These are phyloP conservation scores for Pleurostoma richardsiae DNA, from an alignment of 2,329 filamentous ascomycete genomes.

Conservation along the genomic window DNA sequence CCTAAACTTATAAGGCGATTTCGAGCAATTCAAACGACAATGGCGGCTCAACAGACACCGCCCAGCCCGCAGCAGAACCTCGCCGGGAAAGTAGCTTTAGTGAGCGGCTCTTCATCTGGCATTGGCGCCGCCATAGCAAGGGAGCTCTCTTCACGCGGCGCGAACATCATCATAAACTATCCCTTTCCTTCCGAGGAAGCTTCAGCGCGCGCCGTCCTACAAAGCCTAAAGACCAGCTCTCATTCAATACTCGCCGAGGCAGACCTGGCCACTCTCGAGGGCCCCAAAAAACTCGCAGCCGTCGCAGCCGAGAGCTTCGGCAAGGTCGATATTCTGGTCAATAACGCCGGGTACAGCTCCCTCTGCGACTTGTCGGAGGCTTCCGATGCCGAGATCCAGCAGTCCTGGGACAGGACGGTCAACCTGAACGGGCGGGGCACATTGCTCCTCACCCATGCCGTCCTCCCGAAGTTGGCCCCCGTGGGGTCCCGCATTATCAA, in stretches of 20 bases:
- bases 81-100: conserved; percentile 42
- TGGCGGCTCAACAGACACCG: neutral
- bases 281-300: conserved; percentile 22
- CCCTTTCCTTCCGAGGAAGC: conserved; percentile 21
- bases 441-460: conserved; percentile 1
- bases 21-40: neutral
- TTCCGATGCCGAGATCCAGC: neutral
- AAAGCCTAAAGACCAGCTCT: conserved; percentile 14
- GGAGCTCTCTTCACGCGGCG: conserved; percentile 38
- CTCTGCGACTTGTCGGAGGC: neutral
- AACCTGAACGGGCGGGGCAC: conserved; percentile 3
- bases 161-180: conserved; percentile 44
- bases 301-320: neutral
- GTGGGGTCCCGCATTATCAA: conserved; percentile 9
- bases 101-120: conserved; percentile 37
- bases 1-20: neutral
- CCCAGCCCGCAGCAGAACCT: conserved; percentile 10
- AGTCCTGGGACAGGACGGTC: neutral
- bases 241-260: conserved; percentile 31
- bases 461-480: neutral
- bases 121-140: conserved; percentile 38
- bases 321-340: conserved; percentile 1
- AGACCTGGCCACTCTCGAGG: conserved; percentile 30
- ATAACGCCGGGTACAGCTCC: neutral
- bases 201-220: conserved; percentile 21